These are phyloP conservation scores for Trichoderma koningiopsis DNA, from an alignment of 2,329 filamentous ascomycete species.

Conservation along the genomic window DNA sequence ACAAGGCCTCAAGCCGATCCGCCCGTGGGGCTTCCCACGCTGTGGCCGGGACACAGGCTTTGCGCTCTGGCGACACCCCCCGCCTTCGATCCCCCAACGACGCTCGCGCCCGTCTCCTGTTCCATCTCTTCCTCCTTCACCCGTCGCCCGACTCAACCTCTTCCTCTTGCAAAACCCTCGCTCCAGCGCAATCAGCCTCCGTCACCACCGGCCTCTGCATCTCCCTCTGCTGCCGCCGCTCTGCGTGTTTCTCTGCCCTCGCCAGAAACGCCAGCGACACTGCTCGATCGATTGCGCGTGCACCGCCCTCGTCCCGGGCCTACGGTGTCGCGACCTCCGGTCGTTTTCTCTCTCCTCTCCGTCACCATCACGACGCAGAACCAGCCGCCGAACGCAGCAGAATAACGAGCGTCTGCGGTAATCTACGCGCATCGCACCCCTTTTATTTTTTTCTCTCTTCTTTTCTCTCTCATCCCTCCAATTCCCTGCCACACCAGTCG, in stretches of 20 bases:
- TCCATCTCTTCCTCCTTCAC: constrained; percentile 25
- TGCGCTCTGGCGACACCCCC: constrained; percentile 22
- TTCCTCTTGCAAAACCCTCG: background rate
- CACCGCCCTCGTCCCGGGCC: constrained; percentile 22
- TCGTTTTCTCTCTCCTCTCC: background rate
- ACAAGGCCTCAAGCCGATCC: constrained; percentile 29
- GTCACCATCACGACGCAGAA: constrained; percentile 12
- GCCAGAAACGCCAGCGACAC: background rate
- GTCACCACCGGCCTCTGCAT: background rate
- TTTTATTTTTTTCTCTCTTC: background rate
- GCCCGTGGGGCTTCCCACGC: constrained; percentile 28
- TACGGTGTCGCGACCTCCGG: constrained; percentile 30
- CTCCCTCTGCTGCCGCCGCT: background rate
- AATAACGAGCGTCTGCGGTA: background rate
- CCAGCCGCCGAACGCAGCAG: background rate
- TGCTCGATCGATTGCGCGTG: constrained; percentile 19
- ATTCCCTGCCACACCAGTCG: too few relatives aligned
- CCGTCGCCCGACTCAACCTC: background rate
- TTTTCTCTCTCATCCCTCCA: too few relatives aligned
- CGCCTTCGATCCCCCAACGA: constrained; percentile 22
- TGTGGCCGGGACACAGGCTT: constrained; percentile 24
- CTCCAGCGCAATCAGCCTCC: background rate
- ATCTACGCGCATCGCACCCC: background rate
- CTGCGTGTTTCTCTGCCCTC: background rate
- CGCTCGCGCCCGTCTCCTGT: constrained; percentile 23